phyloP scores from a whole-genome alignment of 352 stramenopile species.

The Phytophthora multivora region DNA sequence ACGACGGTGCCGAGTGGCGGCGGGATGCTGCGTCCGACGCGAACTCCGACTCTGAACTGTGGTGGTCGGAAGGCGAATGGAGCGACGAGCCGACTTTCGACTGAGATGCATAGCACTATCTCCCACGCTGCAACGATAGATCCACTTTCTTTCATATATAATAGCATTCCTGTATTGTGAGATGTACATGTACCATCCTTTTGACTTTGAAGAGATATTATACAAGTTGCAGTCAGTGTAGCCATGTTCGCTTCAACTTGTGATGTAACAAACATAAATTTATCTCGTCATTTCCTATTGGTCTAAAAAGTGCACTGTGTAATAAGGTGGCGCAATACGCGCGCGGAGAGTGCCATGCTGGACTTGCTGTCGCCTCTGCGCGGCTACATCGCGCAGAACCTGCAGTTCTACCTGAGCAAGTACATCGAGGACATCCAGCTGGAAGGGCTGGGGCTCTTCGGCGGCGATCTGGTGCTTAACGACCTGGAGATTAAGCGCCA shows the following conservation, averaged over 20 bases:
- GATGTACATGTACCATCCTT: not conserved
- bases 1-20: conserved; percentile 27
- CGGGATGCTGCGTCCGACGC: conserved; percentile 22
- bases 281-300: not conserved
- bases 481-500: conserved; percentile 90
- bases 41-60: conserved; percentile 31
- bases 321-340: too few relatives aligned
- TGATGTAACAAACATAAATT: not conserved
- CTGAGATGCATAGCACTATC: conserved; percentile 3
- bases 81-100: conserved; percentile 26
- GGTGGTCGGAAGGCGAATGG: conserved; percentile 38
- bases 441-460: conserved; percentile 84
- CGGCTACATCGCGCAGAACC: conserved; percentile 86
- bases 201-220: too few relatives aligned
- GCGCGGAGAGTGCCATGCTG: conserved; percentile 49
- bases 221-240: not conserved
- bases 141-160: conserved; percentile 7
- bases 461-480: conserved; percentile 86
- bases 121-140: conserved; percentile 6
- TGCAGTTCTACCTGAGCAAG: conserved; percentile 90
- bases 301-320: conserved; percentile 12
- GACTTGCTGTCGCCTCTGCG: conserved; percentile 87
- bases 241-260: conserved; percentile 21
- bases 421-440: conserved; percentile 91
- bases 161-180: conserved; percentile 10